Evolutionary conservation across 495 filamentous ascomycete genomes (phyloP).

Genomic region (Penicillium egyptiacum): DNA sequence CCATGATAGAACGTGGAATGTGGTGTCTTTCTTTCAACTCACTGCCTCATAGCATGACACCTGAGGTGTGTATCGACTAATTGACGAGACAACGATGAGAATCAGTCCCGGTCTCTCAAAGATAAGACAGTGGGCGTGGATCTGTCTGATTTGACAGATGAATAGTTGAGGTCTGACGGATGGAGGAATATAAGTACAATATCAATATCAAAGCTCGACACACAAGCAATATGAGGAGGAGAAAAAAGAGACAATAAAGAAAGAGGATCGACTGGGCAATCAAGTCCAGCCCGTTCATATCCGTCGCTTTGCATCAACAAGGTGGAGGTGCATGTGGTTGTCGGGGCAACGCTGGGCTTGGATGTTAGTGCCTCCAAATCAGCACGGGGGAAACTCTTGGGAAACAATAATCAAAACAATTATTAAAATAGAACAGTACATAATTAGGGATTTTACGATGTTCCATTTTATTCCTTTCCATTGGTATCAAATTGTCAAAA

Average conservation of each 20-base stretch:
- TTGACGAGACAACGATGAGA: conserved; percentile 9
- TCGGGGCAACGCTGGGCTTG: conserved; percentile 29
- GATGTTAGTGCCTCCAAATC: not conserved
- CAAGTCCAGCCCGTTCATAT: conserved; percentile 17
- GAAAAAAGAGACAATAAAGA: conserved; percentile 6
- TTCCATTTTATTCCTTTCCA: conserved; percentile 1
- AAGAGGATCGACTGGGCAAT: conserved; percentile 9
- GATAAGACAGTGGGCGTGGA: conserved; percentile 4
- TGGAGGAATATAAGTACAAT: conserved; percentile 3
- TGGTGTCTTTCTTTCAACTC: conserved; percentile 13
- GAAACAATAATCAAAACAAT: not conserved
- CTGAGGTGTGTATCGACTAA: not conserved
- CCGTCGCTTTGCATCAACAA: conserved; percentile 25
- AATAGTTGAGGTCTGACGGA: conserved; percentile 3
- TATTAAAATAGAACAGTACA: not conserved
- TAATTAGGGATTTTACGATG: not conserved
- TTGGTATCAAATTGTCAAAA: not conserved
- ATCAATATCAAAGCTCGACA: not conserved
- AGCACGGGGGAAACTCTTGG: conserved; percentile 17
- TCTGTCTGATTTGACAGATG: conserved; percentile 11
- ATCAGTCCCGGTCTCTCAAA: not conserved
- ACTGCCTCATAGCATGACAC: conserved; percentile 33
- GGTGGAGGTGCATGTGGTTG: conserved; percentile 31
- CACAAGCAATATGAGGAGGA: conserved; percentile 6
- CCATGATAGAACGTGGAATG: conserved; percentile 33